Conservation (phyloP, 2,329 filamentous ascomycete genomes). For the Penicillium griseofulvum region DNA sequence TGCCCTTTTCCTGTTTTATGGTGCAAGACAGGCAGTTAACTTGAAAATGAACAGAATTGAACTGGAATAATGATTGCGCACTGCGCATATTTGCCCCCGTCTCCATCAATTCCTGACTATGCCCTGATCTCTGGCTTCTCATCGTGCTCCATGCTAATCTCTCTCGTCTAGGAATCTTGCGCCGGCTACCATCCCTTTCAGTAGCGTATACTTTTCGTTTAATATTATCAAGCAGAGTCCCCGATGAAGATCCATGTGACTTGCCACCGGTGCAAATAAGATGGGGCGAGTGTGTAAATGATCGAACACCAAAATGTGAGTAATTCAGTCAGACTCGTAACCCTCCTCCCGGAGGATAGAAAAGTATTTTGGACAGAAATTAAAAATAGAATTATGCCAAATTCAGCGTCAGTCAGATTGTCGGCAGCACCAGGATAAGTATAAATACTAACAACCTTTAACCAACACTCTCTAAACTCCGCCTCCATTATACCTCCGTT, state of each 20-base stretch:
- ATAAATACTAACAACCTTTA: background rate
- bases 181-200: background rate
- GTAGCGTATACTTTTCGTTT: background rate
- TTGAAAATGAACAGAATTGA: background rate
- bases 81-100: background rate
- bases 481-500: background rate
- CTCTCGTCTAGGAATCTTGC: background rate
- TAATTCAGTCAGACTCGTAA: background rate
- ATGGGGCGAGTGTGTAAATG: no score
- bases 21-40: background rate
- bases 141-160: background rate
- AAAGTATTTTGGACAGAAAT: background rate
- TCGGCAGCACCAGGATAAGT: background rate
- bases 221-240: background rate
- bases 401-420: background rate
- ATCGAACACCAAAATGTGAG: no score
- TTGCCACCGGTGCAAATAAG: no score
- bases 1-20: background rate
- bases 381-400: background rate
- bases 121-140: background rate
- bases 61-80: background rate
- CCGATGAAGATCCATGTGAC: background rate
- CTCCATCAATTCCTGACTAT: background rate
- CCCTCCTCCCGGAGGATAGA: background rate
- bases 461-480: background rate